These are phyloP conservation scores for Phlebiopsis flavidoalba DNA, from an alignment of 768 basidiomycete genomes.

Conservation along the genomic window DNA sequence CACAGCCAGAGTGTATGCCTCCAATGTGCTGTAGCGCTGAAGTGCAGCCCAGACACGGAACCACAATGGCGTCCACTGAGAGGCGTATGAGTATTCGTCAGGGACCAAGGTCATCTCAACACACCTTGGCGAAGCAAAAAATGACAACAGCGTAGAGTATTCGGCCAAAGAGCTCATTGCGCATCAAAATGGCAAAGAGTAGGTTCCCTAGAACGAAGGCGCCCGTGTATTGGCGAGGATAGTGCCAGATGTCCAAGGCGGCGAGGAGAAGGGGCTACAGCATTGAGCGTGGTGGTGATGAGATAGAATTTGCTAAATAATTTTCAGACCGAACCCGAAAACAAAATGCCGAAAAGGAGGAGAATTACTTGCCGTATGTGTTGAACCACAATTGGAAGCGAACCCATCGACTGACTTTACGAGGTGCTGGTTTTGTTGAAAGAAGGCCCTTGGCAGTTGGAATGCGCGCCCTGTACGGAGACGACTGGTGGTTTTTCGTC, in stretches of 20 bases:
- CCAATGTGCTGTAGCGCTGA: constrained; percentile 36
- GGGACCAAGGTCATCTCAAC: not conserved
- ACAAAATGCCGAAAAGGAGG: no score
- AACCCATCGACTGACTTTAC: constrained; percentile 22
- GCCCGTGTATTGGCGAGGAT: constrained; percentile 31
- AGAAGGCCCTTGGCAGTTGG: constrained; percentile 13
- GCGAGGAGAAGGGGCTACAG: constrained; percentile 28
- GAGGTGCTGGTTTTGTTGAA: constrained; percentile 14
- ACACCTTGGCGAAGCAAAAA: constrained; percentile 33
- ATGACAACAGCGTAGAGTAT: constrained; percentile 31
- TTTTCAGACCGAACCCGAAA: not conserved
- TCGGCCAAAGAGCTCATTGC: constrained; percentile 39
- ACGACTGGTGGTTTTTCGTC: constrained; percentile 16
- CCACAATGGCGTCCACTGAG: constrained; percentile 37
- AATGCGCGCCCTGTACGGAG: constrained; percentile 10
- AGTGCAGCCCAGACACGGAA: constrained; percentile 33
- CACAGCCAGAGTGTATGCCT: constrained; percentile 41
- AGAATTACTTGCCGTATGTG: constrained; percentile 29
- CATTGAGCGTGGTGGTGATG: constrained; percentile 28
- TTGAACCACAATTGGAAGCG: constrained; percentile 33
- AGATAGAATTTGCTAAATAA: constrained; percentile 30
- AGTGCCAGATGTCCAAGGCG: constrained; percentile 27
- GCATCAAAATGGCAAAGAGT: constrained; percentile 35
- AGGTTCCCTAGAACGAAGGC: constrained; percentile 38
- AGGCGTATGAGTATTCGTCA: not conserved